These are phyloP conservation scores for Colletotrichum sp. DNA, from an alignment of 2,329 filamentous ascomycete species.

Conservation along the genomic window DNA sequence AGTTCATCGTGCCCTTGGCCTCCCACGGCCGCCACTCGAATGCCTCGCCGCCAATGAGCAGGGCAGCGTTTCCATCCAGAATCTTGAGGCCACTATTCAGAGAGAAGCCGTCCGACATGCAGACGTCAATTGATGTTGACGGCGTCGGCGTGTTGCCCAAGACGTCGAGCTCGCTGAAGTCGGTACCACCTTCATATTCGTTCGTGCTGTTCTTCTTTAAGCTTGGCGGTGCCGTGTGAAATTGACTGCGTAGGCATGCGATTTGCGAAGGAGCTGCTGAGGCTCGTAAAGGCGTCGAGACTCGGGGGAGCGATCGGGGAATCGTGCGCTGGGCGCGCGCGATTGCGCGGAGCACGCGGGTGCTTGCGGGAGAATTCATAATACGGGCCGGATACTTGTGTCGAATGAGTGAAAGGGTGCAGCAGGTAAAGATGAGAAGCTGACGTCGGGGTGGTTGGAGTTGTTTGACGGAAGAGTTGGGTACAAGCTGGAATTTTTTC, in stretches of 20 bases:
- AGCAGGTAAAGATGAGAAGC: neutral
- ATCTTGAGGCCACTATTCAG: slow-evolving; percentile 82
- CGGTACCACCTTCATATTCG: slow-evolving; percentile 44
- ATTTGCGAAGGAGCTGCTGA: neutral
- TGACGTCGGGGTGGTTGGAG: neutral
- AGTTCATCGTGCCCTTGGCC: slow-evolving; percentile 40
- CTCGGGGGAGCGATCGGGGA: neutral
- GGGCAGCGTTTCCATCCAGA: slow-evolving; percentile 69
- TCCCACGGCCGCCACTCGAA: slow-evolving; percentile 90
- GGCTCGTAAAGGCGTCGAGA: neutral
- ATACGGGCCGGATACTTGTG: neutral
- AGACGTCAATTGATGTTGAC: slow-evolving; percentile 83
- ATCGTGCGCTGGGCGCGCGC: slow-evolving; percentile 8
- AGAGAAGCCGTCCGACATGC: slow-evolving; percentile 82
- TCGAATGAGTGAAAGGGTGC: too few relatives aligned
- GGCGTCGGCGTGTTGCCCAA: slow-evolving; percentile 77
- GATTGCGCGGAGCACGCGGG: slow-evolving; percentile 8
- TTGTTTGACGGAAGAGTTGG: neutral
- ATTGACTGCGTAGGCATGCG: neutral
- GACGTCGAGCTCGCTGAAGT: slow-evolving; percentile 81
- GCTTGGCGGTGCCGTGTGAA: neutral
- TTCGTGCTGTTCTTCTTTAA: neutral
- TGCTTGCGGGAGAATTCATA: neutral
- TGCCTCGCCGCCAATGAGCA: slow-evolving; percentile 86
- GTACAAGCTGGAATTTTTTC: neutral